A percentile compares a stretch with the other conserved stretches of the same genome.
These are phyloP conservation scores for Fusarium newnesense DNA, from an alignment of 2,329 filamentous ascomycete genomes.

Conservation along the genomic window DNA sequence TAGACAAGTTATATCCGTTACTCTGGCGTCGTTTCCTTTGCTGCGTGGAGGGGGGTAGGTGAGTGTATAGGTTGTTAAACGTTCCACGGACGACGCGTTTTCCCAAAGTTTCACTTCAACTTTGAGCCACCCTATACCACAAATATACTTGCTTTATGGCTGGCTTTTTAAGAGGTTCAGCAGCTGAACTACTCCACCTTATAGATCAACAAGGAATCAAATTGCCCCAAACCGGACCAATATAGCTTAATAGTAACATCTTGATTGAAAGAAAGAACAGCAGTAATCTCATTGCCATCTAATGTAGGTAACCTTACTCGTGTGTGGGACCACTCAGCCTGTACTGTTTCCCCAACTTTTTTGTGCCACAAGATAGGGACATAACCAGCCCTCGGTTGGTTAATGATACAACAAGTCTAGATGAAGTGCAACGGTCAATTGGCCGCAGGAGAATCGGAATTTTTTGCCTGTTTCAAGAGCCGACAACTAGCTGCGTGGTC, in stretches of 20 bases:
- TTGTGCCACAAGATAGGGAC: neutral
- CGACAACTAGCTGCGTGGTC: neutral
- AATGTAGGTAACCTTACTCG: neutral
- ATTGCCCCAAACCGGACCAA: too few species aligned
- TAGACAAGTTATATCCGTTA: neutral
- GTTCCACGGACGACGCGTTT: neutral
- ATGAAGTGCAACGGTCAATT: neutral
- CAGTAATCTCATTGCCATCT: neutral
- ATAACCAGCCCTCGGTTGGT: neutral
- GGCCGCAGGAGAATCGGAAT: neutral
- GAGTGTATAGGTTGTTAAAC: neutral
- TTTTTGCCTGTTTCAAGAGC: neutral
- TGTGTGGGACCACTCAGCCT: neutral
- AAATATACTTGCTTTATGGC: neutral
- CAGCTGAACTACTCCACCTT: neutral
- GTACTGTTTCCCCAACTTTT: neutral
- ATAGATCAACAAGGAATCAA: neutral
- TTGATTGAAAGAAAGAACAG: neutral
- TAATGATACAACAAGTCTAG: neutral
- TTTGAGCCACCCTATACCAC: constrained; percentile 18
- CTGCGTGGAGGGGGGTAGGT: neutral
- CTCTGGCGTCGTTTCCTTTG: neutral
- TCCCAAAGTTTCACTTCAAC: neutral
- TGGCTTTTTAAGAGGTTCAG: neutral
- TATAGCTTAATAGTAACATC: neutral